A percentile compares a stretch with the other conserved stretches of the same genome.
phyloP scores from a whole-genome alignment of 2,329 filamentous ascomycete genomes.

The Epicoccum sorghinum region DNA sequence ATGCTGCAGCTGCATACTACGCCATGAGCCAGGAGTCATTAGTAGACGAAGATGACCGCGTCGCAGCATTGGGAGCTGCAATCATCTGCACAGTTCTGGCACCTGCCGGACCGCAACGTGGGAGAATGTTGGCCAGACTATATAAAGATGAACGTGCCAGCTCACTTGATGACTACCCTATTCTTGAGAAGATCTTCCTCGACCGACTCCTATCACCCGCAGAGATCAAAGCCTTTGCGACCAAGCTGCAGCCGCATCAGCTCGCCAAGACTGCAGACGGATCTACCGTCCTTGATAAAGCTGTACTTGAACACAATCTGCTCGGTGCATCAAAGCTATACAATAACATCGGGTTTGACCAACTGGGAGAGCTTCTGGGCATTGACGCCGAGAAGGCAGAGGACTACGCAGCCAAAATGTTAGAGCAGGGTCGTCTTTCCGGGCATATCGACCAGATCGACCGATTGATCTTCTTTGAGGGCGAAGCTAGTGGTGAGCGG shows the following conservation, averaged over 20 bases:
- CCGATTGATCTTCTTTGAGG: constrained; percentile 84
- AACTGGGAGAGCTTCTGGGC: constrained; percentile 77
- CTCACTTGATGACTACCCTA: constrained; percentile 78
- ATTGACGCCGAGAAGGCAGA: constrained; percentile 83
- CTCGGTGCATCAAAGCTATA: constrained; percentile 74
- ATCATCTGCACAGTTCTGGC: constrained; percentile 93
- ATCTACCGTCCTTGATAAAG: constrained; percentile 88
- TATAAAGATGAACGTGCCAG: constrained; percentile 91
- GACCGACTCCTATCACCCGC: constrained; percentile 79
- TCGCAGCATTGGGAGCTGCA: constrained; percentile 83
- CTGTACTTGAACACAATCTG: constrained; percentile 95
- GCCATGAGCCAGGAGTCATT: constrained; percentile 77
- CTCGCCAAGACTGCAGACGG: constrained; percentile 89
- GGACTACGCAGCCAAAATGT: constrained; percentile 91
- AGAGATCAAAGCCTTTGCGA: constrained; percentile 87
- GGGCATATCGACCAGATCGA: constrained; percentile 96
- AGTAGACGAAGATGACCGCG: constrained; percentile 84
- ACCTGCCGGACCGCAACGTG: constrained; percentile 84
- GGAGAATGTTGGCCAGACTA: constrained; percentile 77
- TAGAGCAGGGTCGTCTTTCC: constrained; percentile 87
- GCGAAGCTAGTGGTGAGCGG: constrained; percentile 72
- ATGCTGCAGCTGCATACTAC: constrained; percentile 87
- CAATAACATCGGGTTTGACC: constrained; percentile 63
- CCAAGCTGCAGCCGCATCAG: constrained; percentile 83
- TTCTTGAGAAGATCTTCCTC: constrained; percentile 97